Evolutionary conservation across 345 rosid genomes (phyloP).

Genomic region (Aurinia saxatilis): DNA sequence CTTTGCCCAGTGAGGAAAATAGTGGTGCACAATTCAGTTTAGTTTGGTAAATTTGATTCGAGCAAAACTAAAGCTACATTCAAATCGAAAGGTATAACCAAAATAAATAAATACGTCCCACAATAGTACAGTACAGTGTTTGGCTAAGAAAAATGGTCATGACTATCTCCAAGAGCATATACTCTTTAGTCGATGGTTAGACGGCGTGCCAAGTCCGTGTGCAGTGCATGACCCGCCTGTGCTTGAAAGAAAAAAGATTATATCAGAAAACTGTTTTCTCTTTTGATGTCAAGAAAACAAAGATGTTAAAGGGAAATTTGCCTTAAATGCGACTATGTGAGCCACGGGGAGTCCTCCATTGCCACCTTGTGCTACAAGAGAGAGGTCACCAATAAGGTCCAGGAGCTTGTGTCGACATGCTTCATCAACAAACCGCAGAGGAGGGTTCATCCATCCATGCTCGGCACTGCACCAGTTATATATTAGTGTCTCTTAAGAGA

Average conservation of each 20-base stretch:
- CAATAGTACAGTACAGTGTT: neutral
- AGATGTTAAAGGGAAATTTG: neutral
- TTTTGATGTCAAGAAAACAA: neutral
- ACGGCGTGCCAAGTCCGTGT: slow-evolving; percentile 16
- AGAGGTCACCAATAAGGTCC: slow-evolving; percentile 83
- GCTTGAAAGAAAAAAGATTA: neutral
- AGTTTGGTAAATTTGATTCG: neutral
- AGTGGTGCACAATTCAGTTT: neutral
- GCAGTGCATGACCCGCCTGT: slow-evolving; percentile 26
- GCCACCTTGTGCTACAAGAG: slow-evolving; percentile 58
- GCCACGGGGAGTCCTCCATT: slow-evolving; percentile 85
- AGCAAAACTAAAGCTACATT: too few species aligned
- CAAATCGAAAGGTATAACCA: too few species aligned
- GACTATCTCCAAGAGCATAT: neutral
- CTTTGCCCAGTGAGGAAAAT: neutral
- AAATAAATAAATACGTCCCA: neutral
- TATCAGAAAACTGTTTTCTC: neutral
- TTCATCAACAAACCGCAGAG: slow-evolving; percentile 60
- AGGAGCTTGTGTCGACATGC: slow-evolving; percentile 87
- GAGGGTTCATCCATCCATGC: slow-evolving; percentile 89
- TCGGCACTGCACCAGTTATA: slow-evolving; percentile 33
- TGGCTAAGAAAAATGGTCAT: neutral
- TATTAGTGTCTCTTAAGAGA: neutral
- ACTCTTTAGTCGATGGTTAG: slow-evolving; percentile 16
- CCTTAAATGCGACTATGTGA: slow-evolving; percentile 72